Evolutionary conservation across 352 stramenopile genomes (phyloP).

Genomic region (Pythium dissotocum): DNA sequence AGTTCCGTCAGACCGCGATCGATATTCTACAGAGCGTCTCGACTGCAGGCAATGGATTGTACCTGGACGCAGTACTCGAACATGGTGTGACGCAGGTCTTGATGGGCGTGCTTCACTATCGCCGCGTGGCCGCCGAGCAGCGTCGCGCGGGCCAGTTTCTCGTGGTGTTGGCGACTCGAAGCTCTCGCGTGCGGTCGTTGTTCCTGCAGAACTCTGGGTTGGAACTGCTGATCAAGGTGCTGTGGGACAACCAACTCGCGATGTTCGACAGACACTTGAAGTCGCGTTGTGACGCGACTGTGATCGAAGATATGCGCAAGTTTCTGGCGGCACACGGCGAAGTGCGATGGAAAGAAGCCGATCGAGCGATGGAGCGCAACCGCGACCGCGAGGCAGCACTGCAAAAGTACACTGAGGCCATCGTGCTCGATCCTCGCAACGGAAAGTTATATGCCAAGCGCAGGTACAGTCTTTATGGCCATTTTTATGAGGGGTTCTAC

Average conservation of each 20-base stretch:
- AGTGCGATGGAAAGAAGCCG: slow-evolving; percentile 11
- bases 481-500: not conserved
- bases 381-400: slow-evolving; percentile 18
- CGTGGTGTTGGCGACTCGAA: slow-evolving; percentile 18
- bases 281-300: not conserved
- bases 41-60: slow-evolving; percentile 16
- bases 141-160: slow-evolving; percentile 27
- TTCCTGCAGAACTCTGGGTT: slow-evolving; percentile 28
- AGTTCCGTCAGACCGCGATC: slow-evolving; percentile 23
- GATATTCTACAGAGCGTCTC: slow-evolving; percentile 30
- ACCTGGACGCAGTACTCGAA: slow-evolving; percentile 28
- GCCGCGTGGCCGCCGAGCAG: slow-evolving; percentile 21
- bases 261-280: slow-evolving; percentile 27
- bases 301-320: slow-evolving; percentile 23
- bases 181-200: slow-evolving; percentile 17
- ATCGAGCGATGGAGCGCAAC: slow-evolving; percentile 13
- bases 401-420: slow-evolving; percentile 29
- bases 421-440: slow-evolving; percentile 27
- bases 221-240: slow-evolving; percentile 27
- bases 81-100: slow-evolving; percentile 25
- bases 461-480: slow-evolving; percentile 20
- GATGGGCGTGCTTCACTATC: slow-evolving; percentile 28
- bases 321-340: slow-evolving; percentile 26
- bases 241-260: slow-evolving; percentile 21
- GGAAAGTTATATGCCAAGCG: slow-evolving; percentile 24